Percentiles rank a stretch among this genome's conserved stretches.
phyloP scores from a whole-genome alignment of 108 stramenopile genomes.

The Fistulifera solaris region DNA sequence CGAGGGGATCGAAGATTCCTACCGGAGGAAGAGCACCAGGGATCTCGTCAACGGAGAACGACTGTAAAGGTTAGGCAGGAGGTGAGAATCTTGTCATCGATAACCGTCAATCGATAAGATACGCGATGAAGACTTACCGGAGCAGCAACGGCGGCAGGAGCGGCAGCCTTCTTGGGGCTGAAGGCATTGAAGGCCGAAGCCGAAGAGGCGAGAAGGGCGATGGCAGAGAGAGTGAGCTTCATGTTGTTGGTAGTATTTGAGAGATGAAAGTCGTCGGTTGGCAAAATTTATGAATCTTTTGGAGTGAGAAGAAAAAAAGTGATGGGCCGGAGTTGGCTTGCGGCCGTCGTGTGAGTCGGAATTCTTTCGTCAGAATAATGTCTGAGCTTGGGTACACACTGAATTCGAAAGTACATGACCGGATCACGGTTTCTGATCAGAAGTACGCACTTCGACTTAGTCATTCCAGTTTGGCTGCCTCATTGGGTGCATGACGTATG shows the following conservation, averaged over 20 bases:
- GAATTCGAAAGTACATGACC: no score
- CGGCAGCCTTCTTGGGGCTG: slow-evolving; percentile 9
- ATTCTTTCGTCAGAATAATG: background rate
- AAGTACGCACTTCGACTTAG: no score
- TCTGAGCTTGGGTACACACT: no score
- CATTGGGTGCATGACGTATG: no score
- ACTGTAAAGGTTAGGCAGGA: background rate
- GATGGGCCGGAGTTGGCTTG: background rate
- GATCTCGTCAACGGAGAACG: slow-evolving; percentile 31
- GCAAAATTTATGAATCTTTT: background rate
- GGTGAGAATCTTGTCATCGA: background rate
- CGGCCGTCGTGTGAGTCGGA: background rate
- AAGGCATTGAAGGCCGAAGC: slow-evolving; percentile 11
- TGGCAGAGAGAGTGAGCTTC: slow-evolving; percentile 4
- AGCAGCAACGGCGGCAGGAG: background rate
- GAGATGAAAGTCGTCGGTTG: background rate
- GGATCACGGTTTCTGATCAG: no score
- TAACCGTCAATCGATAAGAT: background rate
- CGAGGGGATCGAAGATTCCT: slow-evolving; percentile 60
- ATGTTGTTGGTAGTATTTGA: background rate
- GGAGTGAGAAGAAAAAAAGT: background rate
- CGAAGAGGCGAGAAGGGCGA: slow-evolving; percentile 18
- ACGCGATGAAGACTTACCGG: background rate
- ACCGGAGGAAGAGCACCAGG: slow-evolving; percentile 48
- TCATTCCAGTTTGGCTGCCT: no score